Conservation (phyloP, 2,329 filamentous ascomycete genomes). For the Cercospora canescens region DNA sequence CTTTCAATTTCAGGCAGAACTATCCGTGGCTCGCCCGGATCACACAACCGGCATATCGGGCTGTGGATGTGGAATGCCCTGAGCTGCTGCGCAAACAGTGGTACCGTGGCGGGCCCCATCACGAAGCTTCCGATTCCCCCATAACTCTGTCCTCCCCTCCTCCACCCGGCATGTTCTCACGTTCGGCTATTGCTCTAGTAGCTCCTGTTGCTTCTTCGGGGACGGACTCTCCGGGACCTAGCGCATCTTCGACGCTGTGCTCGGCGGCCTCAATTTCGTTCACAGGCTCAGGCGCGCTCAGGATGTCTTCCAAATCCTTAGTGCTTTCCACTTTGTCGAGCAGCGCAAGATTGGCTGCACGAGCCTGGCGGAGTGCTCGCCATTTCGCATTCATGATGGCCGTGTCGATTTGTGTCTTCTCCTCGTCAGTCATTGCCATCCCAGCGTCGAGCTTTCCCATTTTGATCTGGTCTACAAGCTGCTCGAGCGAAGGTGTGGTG, state of each 20-base stretch:
- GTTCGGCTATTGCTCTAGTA: slow-evolving; percentile 8
- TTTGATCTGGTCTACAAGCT: slow-evolving; percentile 72
- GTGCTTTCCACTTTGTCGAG: slow-evolving; percentile 89
- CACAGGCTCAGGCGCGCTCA: slow-evolving; percentile 12
- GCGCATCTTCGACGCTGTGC: slow-evolving; percentile 19
- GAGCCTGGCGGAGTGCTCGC: slow-evolving; percentile 81
- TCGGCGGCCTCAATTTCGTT: slow-evolving; percentile 15
- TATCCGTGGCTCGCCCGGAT: background rate
- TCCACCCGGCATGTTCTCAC: background rate
- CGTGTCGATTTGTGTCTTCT: slow-evolving; percentile 61
- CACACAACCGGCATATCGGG: background rate
- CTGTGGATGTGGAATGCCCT: background rate
- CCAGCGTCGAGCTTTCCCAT: slow-evolving; percentile 84
- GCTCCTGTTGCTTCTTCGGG: slow-evolving; percentile 9
- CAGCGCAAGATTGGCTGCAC: slow-evolving; percentile 68
- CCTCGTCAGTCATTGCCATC: slow-evolving; percentile 68
- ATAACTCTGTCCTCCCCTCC: slow-evolving; percentile 11
- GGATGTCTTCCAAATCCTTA: slow-evolving; percentile 59
- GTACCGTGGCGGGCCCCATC: slow-evolving; percentile 5
- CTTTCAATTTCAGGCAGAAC: background rate
- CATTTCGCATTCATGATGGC: slow-evolving; percentile 86
- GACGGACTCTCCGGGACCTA: background rate
- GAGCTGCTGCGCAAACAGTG: background rate
- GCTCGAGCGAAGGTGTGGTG: slow-evolving; percentile 66
- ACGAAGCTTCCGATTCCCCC: slow-evolving; percentile 9